phyloP scores from a whole-genome alignment of 441 rosid genomes.

The Populus trichocarpa region DNA sequence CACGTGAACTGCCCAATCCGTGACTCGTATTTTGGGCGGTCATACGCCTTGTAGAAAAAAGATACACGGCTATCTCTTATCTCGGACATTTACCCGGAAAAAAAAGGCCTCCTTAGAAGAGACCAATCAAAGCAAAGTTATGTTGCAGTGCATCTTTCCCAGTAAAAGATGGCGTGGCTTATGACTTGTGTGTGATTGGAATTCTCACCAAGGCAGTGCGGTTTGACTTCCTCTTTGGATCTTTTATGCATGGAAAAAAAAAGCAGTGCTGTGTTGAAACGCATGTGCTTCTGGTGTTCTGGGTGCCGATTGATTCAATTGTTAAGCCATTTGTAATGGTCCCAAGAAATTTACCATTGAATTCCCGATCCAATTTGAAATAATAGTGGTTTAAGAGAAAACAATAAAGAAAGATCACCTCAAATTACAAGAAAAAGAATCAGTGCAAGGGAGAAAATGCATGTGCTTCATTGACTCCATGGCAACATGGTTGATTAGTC shows the following conservation, averaged over 20 bases:
- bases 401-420: neutral
- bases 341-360: neutral
- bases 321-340: neutral
- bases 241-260: neutral
- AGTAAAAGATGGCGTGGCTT: neutral
- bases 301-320: neutral
- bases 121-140: neutral
- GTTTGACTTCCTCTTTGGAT: neutral
- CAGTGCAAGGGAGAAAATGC: too few relatives aligned
- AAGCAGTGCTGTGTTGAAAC: neutral
- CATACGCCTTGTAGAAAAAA: too few relatives aligned
- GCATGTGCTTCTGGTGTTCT: neutral
- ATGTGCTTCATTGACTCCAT: neutral
- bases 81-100: too few relatives aligned
- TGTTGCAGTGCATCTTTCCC: neutral
- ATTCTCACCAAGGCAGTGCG: neutral
- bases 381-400: neutral
- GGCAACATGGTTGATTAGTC: neutral
- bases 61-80: too few relatives aligned
- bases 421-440: neutral
- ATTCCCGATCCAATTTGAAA: neutral
- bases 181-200: neutral
- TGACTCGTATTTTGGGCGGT: too few relatives aligned
- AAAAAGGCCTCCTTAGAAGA: neutral
- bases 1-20: too few relatives aligned